Evolutionary conservation across 1,139 yeast species (phyloP).

Genomic region (Suhomyces bokatorum): DNA sequence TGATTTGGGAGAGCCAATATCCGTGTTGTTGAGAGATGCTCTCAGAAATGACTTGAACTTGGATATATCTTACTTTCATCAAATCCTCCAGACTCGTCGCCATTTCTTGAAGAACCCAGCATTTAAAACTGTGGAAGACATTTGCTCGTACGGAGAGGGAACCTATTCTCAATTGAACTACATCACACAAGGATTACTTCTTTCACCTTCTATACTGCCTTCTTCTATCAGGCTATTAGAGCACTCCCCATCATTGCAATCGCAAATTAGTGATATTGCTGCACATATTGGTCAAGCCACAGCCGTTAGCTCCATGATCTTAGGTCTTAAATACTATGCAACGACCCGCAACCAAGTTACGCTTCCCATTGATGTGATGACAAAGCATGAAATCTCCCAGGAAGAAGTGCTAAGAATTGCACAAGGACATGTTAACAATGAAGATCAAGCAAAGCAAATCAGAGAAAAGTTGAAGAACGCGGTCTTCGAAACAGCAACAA

Average conservation of each 20-base stretch:
- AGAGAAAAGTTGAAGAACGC: constrained; percentile 54
- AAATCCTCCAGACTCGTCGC: constrained; percentile 62
- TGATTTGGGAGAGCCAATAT: constrained; percentile 64
- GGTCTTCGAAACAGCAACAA: constrained; percentile 67
- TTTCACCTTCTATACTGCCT: constrained; percentile 62
- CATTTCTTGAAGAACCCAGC: constrained; percentile 43
- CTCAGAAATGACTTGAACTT: constrained; percentile 50
- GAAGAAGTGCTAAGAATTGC: constrained; percentile 57
- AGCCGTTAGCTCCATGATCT: constrained; percentile 64
- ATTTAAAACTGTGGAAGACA: constrained; percentile 55
- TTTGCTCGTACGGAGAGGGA: constrained; percentile 82
- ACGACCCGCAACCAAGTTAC: constrained; percentile 49
- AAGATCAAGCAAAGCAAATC: constrained; percentile 25
- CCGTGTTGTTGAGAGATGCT: constrained; percentile 54
- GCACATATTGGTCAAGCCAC: constrained; percentile 87
- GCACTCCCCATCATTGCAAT: constrained; percentile 43
- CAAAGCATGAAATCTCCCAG: constrained; percentile 57
- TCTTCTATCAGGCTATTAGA: constrained; percentile 54
- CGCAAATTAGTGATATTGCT: constrained; percentile 56
- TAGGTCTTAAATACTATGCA: constrained; percentile 64
- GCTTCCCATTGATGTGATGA: constrained; percentile 65
- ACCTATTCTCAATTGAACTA: constrained; percentile 75
- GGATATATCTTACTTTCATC: constrained; percentile 56
- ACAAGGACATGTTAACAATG: constrained; percentile 44
- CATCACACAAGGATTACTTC: constrained; percentile 59